Evolutionary conservation across 2,329 filamentous ascomycete species (phyloP).

Genomic region (Amesomyces nigricolor): DNA sequence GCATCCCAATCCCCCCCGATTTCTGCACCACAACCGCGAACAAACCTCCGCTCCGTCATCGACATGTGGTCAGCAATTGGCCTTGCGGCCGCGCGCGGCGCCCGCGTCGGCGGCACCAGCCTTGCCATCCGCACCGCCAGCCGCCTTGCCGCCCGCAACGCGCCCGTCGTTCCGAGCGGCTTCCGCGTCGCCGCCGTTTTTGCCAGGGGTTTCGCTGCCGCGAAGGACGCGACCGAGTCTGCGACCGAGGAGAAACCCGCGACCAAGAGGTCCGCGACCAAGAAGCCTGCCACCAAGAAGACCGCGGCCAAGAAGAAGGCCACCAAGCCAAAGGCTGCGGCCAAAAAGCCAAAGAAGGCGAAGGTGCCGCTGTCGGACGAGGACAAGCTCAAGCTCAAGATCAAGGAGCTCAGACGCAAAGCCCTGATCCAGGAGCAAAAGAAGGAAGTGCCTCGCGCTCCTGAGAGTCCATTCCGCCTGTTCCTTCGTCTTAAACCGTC

Average conservation of each 20-base stretch:
- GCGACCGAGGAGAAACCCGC: conserved; percentile 20
- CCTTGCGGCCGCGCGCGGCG: conserved; percentile 20
- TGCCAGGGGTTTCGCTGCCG: conserved; percentile 21
- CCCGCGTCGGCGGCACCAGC: conserved; percentile 15
- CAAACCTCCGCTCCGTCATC: background rate
- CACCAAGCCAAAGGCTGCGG: background rate
- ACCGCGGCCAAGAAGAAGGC: conserved; percentile 24
- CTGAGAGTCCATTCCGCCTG: too few species aligned
- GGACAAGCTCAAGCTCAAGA: conserved; percentile 30
- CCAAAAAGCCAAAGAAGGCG: conserved; percentile 2
- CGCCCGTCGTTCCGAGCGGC: conserved; percentile 12
- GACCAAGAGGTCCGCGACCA: conserved; percentile 23
- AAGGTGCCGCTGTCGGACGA: conserved; percentile 29
- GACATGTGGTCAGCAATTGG: conserved; percentile 26
- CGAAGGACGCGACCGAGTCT: conserved; percentile 21
- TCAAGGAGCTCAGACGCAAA: conserved; percentile 35
- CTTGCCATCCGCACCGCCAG: conserved; percentile 12
- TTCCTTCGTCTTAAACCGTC: too few species aligned
- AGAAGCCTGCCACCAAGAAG: conserved; percentile 29
- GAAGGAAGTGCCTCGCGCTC: conserved; percentile 23
- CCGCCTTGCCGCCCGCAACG: conserved; percentile 6
- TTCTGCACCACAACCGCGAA: background rate
- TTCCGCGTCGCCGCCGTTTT: conserved; percentile 15
- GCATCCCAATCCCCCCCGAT: background rate
- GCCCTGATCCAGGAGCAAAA: conserved; percentile 39